Conservation (phyloP, 164 flowering plant genomes). For the Umbilicus rupestris region DNA sequence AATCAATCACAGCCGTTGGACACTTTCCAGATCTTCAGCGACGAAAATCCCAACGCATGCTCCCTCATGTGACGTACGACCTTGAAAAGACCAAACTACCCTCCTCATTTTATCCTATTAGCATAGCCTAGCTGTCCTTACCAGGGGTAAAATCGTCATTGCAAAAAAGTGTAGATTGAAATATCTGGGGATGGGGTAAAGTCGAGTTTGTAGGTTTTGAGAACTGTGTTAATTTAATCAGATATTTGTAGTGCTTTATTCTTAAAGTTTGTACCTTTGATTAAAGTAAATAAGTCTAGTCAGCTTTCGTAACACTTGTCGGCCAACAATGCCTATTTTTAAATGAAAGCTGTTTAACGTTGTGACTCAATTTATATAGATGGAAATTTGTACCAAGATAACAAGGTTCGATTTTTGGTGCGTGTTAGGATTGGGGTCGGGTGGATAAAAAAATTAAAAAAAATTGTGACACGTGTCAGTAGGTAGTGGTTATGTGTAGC, state of each 20-base stretch:
- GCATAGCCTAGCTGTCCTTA: too few species aligned
- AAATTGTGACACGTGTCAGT: not conserved
- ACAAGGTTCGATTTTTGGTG: not conserved
- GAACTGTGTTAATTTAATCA: not conserved
- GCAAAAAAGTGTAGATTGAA: not conserved
- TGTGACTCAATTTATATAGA: too few species aligned
- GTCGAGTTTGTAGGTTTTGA: not conserved
- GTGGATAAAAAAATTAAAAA: too few species aligned
- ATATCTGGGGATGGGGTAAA: too few species aligned
- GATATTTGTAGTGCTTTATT: not conserved
- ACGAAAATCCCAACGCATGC: constrained; percentile 62
- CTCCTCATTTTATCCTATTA: too few species aligned
- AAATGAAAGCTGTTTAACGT: too few species aligned
- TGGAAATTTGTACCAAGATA: too few species aligned
- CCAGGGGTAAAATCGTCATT: not conserved
- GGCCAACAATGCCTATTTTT: not conserved
- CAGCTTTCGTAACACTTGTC: not conserved
- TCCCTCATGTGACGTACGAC: constrained; percentile 33
- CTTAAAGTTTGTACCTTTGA: constrained; percentile 3
- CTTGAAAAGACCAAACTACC: not conserved
- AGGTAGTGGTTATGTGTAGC: not conserved
- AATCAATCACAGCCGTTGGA: constrained; percentile 27
- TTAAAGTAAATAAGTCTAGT: constrained; percentile 1
- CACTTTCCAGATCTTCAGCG: constrained; percentile 44
- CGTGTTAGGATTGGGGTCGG: too few species aligned